phyloP scores from a whole-genome alignment of 371 early-diverging fungal genomes.

The Lichtheimia ornata region DNA sequence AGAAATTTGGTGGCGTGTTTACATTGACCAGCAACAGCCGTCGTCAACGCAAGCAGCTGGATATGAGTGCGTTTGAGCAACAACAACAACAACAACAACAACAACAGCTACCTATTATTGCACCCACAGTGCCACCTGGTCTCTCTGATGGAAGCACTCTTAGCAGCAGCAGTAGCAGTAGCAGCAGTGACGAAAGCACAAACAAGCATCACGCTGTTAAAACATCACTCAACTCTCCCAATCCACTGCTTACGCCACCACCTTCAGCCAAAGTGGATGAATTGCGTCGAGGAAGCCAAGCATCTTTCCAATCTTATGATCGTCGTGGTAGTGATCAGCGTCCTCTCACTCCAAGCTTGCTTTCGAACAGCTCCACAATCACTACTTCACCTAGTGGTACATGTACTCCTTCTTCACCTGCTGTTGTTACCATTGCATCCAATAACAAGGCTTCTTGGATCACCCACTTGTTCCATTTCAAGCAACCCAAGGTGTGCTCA shows the following conservation, averaged over 20 bases:
- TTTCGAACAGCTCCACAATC: slow-evolving; percentile 42
- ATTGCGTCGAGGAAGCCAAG: slow-evolving; percentile 33
- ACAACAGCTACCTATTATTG: slow-evolving; percentile 8
- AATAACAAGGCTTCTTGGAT: slow-evolving; percentile 38
- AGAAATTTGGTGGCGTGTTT: slow-evolving; percentile 30
- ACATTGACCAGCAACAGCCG: slow-evolving; percentile 27
- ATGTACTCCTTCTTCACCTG: slow-evolving; percentile 10
- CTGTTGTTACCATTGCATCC: slow-evolving; percentile 9
- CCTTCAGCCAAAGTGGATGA: background rate
- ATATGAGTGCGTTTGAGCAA: slow-evolving; percentile 36
- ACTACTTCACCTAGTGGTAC: slow-evolving; percentile 13
- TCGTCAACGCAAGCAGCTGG: slow-evolving; percentile 41
- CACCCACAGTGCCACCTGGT: slow-evolving; percentile 26
- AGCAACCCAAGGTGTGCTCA: slow-evolving; percentile 49
- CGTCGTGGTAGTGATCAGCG: slow-evolving; percentile 32
- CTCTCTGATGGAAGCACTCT: slow-evolving; percentile 47
- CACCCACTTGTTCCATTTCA: slow-evolving; percentile 46
- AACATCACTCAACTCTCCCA: slow-evolving; percentile 1
- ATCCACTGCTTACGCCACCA: slow-evolving; percentile 11
- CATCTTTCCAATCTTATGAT: slow-evolving; percentile 34
- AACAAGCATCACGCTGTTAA: slow-evolving; percentile 11
- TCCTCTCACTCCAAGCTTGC: slow-evolving; percentile 35
- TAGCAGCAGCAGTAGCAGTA: slow-evolving; percentile 36
- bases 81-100: slow-evolving; percentile 10
- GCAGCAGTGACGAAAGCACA: slow-evolving; percentile 4